Base-by-base conservation (phyloP, 2,329 filamentous ascomycete genomes). In the Sporothrix inflata region DNA sequence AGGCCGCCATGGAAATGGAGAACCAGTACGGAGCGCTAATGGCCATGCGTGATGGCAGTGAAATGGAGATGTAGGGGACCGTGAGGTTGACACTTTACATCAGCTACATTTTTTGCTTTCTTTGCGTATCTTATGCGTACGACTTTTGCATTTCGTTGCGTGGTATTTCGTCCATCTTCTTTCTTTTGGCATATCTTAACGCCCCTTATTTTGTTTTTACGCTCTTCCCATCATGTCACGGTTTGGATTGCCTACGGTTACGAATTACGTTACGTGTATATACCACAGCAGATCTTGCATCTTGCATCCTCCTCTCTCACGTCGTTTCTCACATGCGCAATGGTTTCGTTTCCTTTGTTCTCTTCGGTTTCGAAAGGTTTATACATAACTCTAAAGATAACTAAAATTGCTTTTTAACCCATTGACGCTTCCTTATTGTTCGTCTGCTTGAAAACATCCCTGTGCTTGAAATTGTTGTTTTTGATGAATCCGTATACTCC, bases 1-100 rank as follows among this genome's bases (percentile, higher is more conserved):
- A 82, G 72, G 81, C 81, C 74, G 80, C 87, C 42, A 90, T 92
- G 88, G 90, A 91, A 38, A 91, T 92, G 89, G 90, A 91, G 77
- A 85, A 91, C 75, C 89, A 90, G 79, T 92, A 92, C 75, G 90
- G 90, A 0, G 85, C 87, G 27, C 88, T 86, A 63, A 77, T 80
- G 76, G 75, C 75, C 14, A 73, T 75, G 73, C 75, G 74, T 2
- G 75, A 74, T 16, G 27, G 70, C 55, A 38, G 57, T 21, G 75
- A 74, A 8, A 74, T 74, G 72, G 74, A 76, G 38, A 57, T 75
- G 42, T 75, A 70, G 34, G 21, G 19, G n/a, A 7, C 11, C 6
- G 12, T 63, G 42, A 8, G 4, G 3, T 6, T 65, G 45, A 21
- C 2, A 5, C 27, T 67, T 27, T 53, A n/a, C 6, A 6, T 51